These are phyloP conservation scores for Russula virescens DNA, from an alignment of 768 basidiomycete genomes.

Conservation along the genomic window DNA sequence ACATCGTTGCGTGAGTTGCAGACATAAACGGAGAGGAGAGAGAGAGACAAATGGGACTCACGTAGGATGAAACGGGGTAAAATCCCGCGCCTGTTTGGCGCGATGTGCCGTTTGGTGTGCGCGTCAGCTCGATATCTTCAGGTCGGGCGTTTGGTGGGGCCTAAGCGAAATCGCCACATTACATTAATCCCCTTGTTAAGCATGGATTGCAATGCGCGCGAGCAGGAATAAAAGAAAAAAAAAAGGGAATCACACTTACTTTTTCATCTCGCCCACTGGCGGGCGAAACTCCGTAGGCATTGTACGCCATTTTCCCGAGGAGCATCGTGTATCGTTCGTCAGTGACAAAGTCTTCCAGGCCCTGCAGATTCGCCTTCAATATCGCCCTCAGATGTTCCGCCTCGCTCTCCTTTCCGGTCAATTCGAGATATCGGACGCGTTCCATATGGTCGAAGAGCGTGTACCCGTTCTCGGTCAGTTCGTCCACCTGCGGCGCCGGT, in stretches of 20 bases:
- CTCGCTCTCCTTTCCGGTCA: constrained; percentile 45
- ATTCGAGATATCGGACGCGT: constrained; percentile 60
- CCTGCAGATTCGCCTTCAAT: constrained; percentile 57
- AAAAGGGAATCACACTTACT: constrained; percentile 37
- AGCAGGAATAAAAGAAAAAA: background rate
- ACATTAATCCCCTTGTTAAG: background rate
- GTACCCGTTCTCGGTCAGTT: constrained; percentile 48
- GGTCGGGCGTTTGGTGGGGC: constrained; percentile 49
- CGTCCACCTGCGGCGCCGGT: constrained; percentile 13
- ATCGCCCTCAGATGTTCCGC: constrained; percentile 46
- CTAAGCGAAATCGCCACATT: constrained; percentile 35
- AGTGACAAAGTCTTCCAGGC: constrained; percentile 64
- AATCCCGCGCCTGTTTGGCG: constrained; percentile 72
- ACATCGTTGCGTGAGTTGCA: too few relatives aligned
- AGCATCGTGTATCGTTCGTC: constrained; percentile 57
- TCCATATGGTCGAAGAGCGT: constrained; percentile 72
- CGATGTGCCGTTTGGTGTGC: constrained; percentile 69
- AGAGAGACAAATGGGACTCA: too few relatives aligned
- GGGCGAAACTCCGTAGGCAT: constrained; percentile 68
- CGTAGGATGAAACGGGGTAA: constrained; percentile 73
- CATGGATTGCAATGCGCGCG: background rate
- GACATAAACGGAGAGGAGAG: too few relatives aligned
- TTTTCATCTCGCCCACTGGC: constrained; percentile 63
- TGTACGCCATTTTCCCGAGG: constrained; percentile 69
- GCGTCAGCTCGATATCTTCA: constrained; percentile 68